Percentiles rank a stretch among this genome's conserved stretches.
These are phyloP conservation scores for Pichia sp. DNA, from an alignment of 1,139 yeast species.

Conservation along the genomic window DNA sequence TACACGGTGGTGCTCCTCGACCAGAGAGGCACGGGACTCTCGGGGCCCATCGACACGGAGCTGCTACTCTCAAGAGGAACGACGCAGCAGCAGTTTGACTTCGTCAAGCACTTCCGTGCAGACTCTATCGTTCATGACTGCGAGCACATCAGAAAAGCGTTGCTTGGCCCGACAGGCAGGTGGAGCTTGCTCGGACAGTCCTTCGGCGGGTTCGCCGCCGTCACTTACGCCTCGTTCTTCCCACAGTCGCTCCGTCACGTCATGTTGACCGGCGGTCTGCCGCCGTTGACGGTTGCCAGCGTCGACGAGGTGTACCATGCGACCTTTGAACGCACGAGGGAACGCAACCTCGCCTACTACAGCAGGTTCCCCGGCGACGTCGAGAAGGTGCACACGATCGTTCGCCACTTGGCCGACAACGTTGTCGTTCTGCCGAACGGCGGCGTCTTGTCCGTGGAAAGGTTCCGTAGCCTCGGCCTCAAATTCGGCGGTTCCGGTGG, in stretches of 20 bases:
- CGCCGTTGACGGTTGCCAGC: constrained; percentile 40
- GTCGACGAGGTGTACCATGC: constrained; percentile 48
- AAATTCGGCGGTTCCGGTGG: constrained; percentile 50
- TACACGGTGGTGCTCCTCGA: constrained; percentile 48
- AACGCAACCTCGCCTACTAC: constrained; percentile 47
- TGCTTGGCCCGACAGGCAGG: constrained; percentile 33
- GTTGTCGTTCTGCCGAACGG: constrained; percentile 44
- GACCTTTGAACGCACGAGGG: constrained; percentile 43
- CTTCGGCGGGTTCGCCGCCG: constrained; percentile 52
- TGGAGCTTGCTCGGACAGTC: constrained; percentile 57
- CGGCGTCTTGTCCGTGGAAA: constrained; percentile 44
- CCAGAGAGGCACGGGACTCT: constrained; percentile 57
- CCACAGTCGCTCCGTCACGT: constrained; percentile 40
- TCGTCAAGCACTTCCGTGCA: constrained; percentile 45
- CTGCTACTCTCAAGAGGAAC: constrained; percentile 28
- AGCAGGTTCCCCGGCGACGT: constrained; percentile 46
- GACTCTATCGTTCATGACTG: constrained; percentile 49
- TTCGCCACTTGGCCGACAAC: constrained; percentile 33
- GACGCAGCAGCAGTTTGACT: constrained; percentile 36
- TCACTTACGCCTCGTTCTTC: constrained; percentile 46
- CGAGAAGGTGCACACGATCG: constrained; percentile 36
- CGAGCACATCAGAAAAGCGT: constrained; percentile 39
- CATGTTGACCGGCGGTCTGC: constrained; percentile 54
- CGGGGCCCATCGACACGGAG: constrained; percentile 41
- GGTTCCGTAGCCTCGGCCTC: constrained; percentile 52